These are phyloP conservation scores for Glebionis coronaria DNA, from an alignment of 129 eudicot genomes.

Conservation along the genomic window DNA sequence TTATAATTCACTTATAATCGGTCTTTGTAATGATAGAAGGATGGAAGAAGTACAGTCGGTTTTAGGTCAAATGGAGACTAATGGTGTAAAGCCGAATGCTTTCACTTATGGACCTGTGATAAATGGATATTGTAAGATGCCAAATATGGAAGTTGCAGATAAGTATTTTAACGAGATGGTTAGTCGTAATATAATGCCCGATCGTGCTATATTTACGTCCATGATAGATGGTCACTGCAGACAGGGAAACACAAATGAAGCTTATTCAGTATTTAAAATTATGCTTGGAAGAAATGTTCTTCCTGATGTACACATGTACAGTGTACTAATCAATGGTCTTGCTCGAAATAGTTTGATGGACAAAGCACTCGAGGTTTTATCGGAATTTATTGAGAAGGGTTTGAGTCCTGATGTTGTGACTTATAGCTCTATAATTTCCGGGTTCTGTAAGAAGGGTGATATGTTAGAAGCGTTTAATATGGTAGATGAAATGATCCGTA, in stretches of 20 bases:
- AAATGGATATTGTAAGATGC: slow-evolving; percentile 48
- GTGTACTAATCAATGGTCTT: slow-evolving; percentile 63
- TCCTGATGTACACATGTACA: slow-evolving; percentile 60
- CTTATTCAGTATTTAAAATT: slow-evolving; percentile 42
- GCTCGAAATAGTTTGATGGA: slow-evolving; percentile 58
- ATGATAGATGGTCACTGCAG: slow-evolving; percentile 81
- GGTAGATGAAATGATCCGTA: too few species aligned
- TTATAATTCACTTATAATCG: slow-evolving; percentile 68
- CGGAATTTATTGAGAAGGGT: too few species aligned
- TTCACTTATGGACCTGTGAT: too few species aligned
- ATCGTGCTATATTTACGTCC: slow-evolving; percentile 50
- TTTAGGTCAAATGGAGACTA: too few species aligned
- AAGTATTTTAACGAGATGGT: slow-evolving; percentile 64
- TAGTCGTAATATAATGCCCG: slow-evolving; percentile 51
- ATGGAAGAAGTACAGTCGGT: too few species aligned
- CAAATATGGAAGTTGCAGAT: slow-evolving; percentile 57
- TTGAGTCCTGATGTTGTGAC: too few species aligned
- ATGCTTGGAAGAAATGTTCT: slow-evolving; percentile 52
- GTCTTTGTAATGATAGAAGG: slow-evolving; percentile 55
- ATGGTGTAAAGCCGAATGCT: too few species aligned
- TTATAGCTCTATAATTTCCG: too few species aligned
- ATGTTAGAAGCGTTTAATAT: too few species aligned
- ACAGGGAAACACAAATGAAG: slow-evolving; percentile 53
- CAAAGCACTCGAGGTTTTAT: slow-evolving; percentile 53
- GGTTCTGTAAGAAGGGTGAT: too few species aligned